A percentile compares a stretch with the other conserved stretches of the same genome.
Evolutionary conservation across 352 stramenopile species (phyloP).

Genomic region (Globisporangium radiosum): DNA sequence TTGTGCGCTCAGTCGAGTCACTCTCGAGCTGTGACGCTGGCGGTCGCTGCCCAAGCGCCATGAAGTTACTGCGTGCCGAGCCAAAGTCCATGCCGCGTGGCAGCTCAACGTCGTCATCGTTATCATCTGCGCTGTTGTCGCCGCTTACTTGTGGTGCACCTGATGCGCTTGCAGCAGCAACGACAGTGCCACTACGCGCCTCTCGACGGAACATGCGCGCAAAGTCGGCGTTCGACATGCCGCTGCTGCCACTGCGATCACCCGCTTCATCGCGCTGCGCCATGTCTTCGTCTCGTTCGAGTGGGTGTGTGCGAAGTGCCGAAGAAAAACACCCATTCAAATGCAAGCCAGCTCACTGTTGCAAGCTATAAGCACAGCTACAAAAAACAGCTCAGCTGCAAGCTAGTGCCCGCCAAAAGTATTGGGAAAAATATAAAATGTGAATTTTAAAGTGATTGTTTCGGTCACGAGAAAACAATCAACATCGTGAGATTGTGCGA

Average conservation of each 20-base stretch:
- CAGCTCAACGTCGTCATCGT: constrained; percentile 10
- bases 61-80: neutral
- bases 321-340: too few species aligned
- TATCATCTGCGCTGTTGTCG: neutral
- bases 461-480: too few species aligned
- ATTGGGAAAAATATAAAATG: too few species aligned
- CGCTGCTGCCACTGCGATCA: neutral
- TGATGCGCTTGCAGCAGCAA: neutral
- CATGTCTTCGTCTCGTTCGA: neutral
- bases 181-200: constrained; percentile 12
- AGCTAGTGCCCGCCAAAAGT: too few species aligned
- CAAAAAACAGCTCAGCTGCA: too few species aligned
- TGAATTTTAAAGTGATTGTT: too few species aligned
- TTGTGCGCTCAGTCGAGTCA: neutral
- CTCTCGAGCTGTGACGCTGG: neutral
- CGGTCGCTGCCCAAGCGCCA: neutral
- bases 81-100: neutral
- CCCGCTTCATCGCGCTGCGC: constrained; percentile 1
- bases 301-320: too few species aligned
- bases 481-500: too few species aligned
- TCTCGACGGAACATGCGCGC: constrained; percentile 64
- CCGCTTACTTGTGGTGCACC: too few species aligned
- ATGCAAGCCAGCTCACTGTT: too few species aligned
- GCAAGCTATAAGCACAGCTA: too few species aligned
- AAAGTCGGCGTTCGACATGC: constrained; percentile 74